Percentiles rank a stretch among this genome's conserved stretches.
Evolutionary conservation across 768 basidiomycete genomes (phyloP).

Genomic region (Lactifluus pinguis): DNA sequence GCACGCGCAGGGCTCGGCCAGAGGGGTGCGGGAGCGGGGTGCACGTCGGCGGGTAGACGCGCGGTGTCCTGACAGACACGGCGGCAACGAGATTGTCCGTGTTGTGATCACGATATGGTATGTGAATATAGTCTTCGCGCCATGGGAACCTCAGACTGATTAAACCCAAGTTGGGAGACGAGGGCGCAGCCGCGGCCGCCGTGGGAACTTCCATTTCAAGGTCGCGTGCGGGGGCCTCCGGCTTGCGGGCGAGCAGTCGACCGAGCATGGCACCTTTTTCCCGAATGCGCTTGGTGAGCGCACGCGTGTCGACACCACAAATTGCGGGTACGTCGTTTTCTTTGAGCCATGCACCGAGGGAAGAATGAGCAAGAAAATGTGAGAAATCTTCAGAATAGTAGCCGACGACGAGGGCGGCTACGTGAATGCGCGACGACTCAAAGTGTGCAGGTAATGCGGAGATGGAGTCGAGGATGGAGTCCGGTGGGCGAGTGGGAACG

Average conservation of each 20-base stretch:
- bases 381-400: conserved; percentile 93
- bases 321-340: conserved; percentile 92
- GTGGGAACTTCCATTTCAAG: conserved; percentile 31
- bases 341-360: conserved; percentile 86
- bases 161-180: conserved; percentile 34
- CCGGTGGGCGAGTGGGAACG: conserved; percentile 63
- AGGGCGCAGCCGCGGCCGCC: conserved; percentile 43
- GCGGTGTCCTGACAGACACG: conserved; percentile 67
- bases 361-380: conserved; percentile 87
- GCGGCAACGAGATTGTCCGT: conserved; percentile 80
- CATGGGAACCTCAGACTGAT: conserved; percentile 35
- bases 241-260: conserved; percentile 61
- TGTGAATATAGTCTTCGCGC: conserved; percentile 75
- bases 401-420: conserved; percentile 85
- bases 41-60: conserved; percentile 54
- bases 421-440: conserved; percentile 91
- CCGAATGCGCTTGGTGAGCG: conserved; percentile 91
- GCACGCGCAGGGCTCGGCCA: conserved; percentile 70
- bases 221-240: conserved; percentile 33
- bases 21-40: conserved; percentile 61
- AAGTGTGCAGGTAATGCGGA: conserved; percentile 60
- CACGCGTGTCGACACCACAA: conserved; percentile 93
- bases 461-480: conserved; percentile 29
- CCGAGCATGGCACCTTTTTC: conserved; percentile 93
- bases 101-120: conserved; percentile 87